phyloP scores from a whole-genome alignment of 768 basidiomycete genomes.

The Termitomyces sp. region DNA sequence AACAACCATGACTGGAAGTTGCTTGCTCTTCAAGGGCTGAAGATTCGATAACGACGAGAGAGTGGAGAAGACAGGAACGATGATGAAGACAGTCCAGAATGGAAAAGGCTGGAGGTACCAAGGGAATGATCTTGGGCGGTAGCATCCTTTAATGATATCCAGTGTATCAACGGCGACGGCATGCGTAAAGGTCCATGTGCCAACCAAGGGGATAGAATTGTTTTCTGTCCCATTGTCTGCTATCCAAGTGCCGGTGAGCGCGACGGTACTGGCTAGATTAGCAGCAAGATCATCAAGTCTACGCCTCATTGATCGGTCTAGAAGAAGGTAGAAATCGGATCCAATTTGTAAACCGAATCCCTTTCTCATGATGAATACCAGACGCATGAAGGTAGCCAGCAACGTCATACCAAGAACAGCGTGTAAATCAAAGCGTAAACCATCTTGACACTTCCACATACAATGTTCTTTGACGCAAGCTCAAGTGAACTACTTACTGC shows the following conservation, averaged over 20 bases:
- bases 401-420: constrained; percentile 49
- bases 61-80: constrained; percentile 70
- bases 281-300: constrained; percentile 49
- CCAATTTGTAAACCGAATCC: constrained; percentile 85
- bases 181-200: constrained; percentile 66
- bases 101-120: constrained; percentile 87
- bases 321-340: constrained; percentile 69
- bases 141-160: constrained; percentile 62
- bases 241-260: constrained; percentile 61
- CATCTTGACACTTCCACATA: constrained; percentile 82
- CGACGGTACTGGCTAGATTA: constrained; percentile 39
- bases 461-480: constrained; percentile 80
- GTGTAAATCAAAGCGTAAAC: constrained; percentile 88
- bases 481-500: constrained; percentile 77
- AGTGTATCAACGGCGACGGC: constrained; percentile 34
- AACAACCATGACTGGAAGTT: constrained; percentile 77
- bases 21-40: constrained; percentile 66
- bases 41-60: constrained; percentile 71
- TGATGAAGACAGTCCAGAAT: constrained; percentile 66
- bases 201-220: constrained; percentile 38
- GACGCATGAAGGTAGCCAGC: neutral
- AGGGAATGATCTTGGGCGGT: constrained; percentile 52
- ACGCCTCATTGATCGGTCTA: constrained; percentile 52
- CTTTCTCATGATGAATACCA: constrained; percentile 18
- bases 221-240: constrained; percentile 47